Evolutionary conservation across 2,329 filamentous ascomycete genomes (phyloP), one percentile per base, ranked within the genome.

Genomic region (Mycosphaerelloides madeirae): DNA sequence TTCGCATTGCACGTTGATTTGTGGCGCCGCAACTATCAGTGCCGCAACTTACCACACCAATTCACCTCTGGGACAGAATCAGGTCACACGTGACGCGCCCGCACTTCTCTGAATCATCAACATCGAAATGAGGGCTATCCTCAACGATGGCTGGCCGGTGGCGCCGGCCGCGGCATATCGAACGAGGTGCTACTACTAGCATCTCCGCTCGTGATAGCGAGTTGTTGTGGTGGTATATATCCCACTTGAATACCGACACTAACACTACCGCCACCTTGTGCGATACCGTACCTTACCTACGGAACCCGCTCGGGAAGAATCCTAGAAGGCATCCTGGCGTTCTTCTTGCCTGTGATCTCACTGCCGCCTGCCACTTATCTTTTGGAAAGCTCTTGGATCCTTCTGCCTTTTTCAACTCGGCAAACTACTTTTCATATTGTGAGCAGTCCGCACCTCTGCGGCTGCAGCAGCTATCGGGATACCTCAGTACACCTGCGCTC

Each of bases 251-350:
- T 16, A 15, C 15, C 15, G 32, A 34, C 32, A 34, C 15, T 34
- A 15, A 37, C 18, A 25, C 15, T 34, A 18, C 32, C 34, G 34
- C 34, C 34, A 37, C 34, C 19, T n/a, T 13, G 34, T 37, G 34
- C 34, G 34, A 37, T 22, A 37, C 18, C 34, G 13, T 37, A n/a
- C n/a, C n/a, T n/a, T n/a, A n/a, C n/a, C n/a, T n/a, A 25, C 5
- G 22, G 22, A 6, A 25, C 6, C 22, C 22, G 22, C 22, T 25
- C 22, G 22, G 22, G 5, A 13, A 20, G 18, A 37, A 18, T 13
- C 34, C 25, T 13, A 18, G 34, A 19, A 37, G 19, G 34, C 34
- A 22, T 18, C 18, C 12, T 19, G 34, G 34, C 25, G 14, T 37
- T 18, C 18, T 18, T 32, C 13, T 12, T 32, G 13, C 31, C 31